Evolutionary conservation across 257 asterid genomes (phyloP).

Genomic region (Gynochthodes officinalis): DNA sequence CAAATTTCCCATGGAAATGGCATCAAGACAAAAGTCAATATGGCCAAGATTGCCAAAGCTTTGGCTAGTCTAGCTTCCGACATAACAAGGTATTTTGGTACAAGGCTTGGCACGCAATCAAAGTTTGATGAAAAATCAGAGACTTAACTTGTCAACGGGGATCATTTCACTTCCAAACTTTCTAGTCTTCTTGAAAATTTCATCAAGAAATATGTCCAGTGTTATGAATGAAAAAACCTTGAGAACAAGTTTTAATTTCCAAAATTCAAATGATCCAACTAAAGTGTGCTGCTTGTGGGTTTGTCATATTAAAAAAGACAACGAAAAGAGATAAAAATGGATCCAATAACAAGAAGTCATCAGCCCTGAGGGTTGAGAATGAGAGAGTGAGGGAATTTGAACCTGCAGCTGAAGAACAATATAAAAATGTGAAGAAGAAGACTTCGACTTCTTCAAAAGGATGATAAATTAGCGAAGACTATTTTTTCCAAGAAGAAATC

Average conservation of each 20-base stretch:
- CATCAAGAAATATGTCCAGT: too few species aligned
- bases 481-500: constrained; percentile 22
- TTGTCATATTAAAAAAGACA: constrained; percentile 35
- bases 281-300: constrained; percentile 42
- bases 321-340: constrained; percentile 37
- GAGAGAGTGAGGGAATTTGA: constrained; percentile 36
- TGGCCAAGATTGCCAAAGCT: constrained; percentile 38
- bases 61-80: constrained; percentile 37
- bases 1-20: too few species aligned
- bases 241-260: constrained; percentile 33
- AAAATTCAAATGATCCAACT: constrained; percentile 35
- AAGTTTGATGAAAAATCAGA: constrained; percentile 41
- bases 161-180: constrained; percentile 35
- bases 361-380: constrained; percentile 39
- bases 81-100: constrained; percentile 33
- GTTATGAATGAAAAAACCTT: constrained; percentile 37
- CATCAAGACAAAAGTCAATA: constrained; percentile 40
- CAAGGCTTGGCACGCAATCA: constrained; percentile 42
- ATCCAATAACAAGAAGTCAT: constrained; percentile 30
- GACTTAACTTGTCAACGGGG: constrained; percentile 34
- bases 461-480: constrained; percentile 8
- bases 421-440: constrained; percentile 35
- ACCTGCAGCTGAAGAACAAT: constrained; percentile 36
- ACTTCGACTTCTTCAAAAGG: constrained; percentile 31
- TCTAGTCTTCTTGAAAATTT: constrained; percentile 36